phyloP scores from a whole-genome alignment of 192 early-diverging fungal genomes.

The Backusella circina region DNA sequence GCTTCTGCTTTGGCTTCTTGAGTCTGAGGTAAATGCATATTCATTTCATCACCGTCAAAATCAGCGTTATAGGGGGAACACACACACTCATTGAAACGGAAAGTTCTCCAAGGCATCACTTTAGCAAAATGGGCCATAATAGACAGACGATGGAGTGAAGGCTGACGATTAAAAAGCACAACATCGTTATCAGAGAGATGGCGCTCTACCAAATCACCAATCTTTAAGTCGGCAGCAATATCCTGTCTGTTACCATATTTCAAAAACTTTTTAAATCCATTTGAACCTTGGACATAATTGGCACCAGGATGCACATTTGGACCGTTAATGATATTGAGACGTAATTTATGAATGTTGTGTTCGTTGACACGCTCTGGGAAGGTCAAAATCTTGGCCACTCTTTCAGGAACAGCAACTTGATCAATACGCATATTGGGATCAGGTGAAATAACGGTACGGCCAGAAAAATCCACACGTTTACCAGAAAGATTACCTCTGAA shows the following conservation, averaged over 20 bases:
- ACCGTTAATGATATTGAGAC: slow-evolving; percentile 78
- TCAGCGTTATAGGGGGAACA: slow-evolving; percentile 99
- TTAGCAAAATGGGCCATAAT: slow-evolving; percentile 97
- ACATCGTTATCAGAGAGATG: slow-evolving; percentile 93
- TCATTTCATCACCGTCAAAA: slow-evolving; percentile 99
- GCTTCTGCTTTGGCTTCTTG: slow-evolving; percentile 98
- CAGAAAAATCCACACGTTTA: slow-evolving; percentile 99
- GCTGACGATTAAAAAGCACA: slow-evolving; percentile 98
- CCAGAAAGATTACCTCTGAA: slow-evolving; percentile 98
- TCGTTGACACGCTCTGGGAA: slow-evolving; percentile 94
- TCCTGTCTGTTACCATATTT: slow-evolving; percentile 69
- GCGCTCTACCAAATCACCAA: slow-evolving; percentile 95
- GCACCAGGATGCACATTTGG: slow-evolving; percentile 92
- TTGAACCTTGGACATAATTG: slow-evolving; percentile 66
- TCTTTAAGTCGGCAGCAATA: slow-evolving; percentile 68
- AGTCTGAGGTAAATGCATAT: slow-evolving; percentile 98
- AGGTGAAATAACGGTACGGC: slow-evolving; percentile 97
- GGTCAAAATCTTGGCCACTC: slow-evolving; percentile 88
- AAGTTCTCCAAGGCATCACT: slow-evolving; percentile 94
- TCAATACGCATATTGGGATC: slow-evolving; percentile 99
- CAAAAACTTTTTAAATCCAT: slow-evolving; percentile 55
- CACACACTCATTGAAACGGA: slow-evolving; percentile 99
- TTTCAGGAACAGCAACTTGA: slow-evolving; percentile 89
- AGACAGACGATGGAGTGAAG: slow-evolving; percentile 92
- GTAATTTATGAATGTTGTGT: slow-evolving; percentile 83